Conservation (phyloP, 164 flowering plant genomes). For the Piper longum region DNA sequence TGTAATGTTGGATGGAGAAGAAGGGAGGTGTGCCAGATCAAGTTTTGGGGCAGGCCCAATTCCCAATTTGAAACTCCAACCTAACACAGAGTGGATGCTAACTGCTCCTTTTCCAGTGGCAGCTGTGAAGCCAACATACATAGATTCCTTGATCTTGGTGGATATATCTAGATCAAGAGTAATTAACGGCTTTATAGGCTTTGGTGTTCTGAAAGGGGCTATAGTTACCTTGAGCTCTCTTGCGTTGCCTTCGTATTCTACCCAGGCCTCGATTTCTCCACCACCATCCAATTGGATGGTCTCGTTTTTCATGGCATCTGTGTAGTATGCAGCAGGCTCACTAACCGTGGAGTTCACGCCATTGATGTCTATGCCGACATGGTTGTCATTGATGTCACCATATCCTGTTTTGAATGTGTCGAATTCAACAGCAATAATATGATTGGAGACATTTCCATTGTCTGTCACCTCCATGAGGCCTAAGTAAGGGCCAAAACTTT, state of each 20-base stretch:
- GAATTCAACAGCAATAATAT: slow-evolving; percentile 52
- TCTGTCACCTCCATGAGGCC: slow-evolving; percentile 37
- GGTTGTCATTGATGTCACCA: slow-evolving; percentile 49
- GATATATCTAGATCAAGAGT: slow-evolving; percentile 33
- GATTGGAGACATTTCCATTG: slow-evolving; percentile 26
- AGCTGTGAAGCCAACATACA: slow-evolving; percentile 76
- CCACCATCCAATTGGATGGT: slow-evolving; percentile 46
- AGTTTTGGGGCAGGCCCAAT: slow-evolving; percentile 12
- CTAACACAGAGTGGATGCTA: slow-evolving; percentile 14
- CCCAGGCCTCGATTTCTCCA: slow-evolving; percentile 15
- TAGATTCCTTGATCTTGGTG: slow-evolving; percentile 19
- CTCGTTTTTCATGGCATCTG: slow-evolving; percentile 41
- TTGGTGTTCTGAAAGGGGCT: slow-evolving; percentile 22
- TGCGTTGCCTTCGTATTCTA: slow-evolving; percentile 13
- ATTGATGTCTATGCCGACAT: slow-evolving; percentile 59
- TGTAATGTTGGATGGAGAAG: slow-evolving; percentile 18
- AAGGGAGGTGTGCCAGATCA: slow-evolving; percentile 26
- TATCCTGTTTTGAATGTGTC: slow-evolving; percentile 55
- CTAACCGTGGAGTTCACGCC: slow-evolving; percentile 29
- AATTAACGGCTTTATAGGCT: slow-evolving; percentile 28
- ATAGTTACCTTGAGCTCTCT: slow-evolving; percentile 25
- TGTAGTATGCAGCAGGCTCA: slow-evolving; percentile 23
- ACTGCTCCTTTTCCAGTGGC: slow-evolving; percentile 46
- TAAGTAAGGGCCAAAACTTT: slow-evolving; percentile 41
- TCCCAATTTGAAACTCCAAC: slow-evolving; percentile 23